phyloP scores from a whole-genome alignment of 2,329 filamentous ascomycete genomes.

The Shiraia bambusicola region DNA sequence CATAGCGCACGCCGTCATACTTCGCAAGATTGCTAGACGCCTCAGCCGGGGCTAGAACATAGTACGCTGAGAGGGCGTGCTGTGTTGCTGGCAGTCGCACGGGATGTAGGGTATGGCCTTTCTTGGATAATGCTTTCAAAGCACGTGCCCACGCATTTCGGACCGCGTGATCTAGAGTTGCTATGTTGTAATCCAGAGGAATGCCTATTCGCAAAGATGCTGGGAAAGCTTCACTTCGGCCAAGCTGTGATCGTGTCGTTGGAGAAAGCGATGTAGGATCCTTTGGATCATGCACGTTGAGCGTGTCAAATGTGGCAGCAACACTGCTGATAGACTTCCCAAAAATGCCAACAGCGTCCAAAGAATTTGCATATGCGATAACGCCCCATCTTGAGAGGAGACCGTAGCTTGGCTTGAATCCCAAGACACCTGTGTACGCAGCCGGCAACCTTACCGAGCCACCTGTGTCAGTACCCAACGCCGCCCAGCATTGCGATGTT shows the following conservation, averaged over 20 bases:
- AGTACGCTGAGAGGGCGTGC: slow-evolving; percentile 88
- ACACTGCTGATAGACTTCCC: slow-evolving; percentile 57
- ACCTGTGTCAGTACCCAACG: slow-evolving; percentile 90
- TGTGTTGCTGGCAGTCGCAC: slow-evolving; percentile 82
- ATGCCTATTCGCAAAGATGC: slow-evolving; percentile 54
- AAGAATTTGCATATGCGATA: slow-evolving; percentile 86
- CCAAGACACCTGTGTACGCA: slow-evolving; percentile 78
- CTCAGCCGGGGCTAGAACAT: slow-evolving; percentile 91
- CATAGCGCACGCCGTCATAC: slow-evolving; percentile 96
- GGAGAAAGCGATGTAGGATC: slow-evolving; percentile 73
- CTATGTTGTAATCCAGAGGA: slow-evolving; percentile 81
- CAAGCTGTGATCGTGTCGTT: slow-evolving; percentile 54
- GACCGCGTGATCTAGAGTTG: slow-evolving; percentile 71
- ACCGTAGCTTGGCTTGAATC: slow-evolving; percentile 91
- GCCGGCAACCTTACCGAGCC: slow-evolving; percentile 86
- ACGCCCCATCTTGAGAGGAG: slow-evolving; percentile 83
- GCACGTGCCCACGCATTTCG: slow-evolving; percentile 68
- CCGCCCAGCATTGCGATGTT: slow-evolving; percentile 62
- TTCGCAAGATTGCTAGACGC: slow-evolving; percentile 95
- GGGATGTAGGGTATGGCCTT: slow-evolving; percentile 72
- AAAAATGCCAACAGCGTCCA: slow-evolving; percentile 85
- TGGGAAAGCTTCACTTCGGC: background rate
- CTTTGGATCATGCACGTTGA: slow-evolving; percentile 63
- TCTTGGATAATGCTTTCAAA: slow-evolving; percentile 59
- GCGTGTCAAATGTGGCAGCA: slow-evolving; percentile 47